These are phyloP conservation scores for Guillardia theta DNA, from an alignment of 78 protist species.

Conservation along the genomic window DNA sequence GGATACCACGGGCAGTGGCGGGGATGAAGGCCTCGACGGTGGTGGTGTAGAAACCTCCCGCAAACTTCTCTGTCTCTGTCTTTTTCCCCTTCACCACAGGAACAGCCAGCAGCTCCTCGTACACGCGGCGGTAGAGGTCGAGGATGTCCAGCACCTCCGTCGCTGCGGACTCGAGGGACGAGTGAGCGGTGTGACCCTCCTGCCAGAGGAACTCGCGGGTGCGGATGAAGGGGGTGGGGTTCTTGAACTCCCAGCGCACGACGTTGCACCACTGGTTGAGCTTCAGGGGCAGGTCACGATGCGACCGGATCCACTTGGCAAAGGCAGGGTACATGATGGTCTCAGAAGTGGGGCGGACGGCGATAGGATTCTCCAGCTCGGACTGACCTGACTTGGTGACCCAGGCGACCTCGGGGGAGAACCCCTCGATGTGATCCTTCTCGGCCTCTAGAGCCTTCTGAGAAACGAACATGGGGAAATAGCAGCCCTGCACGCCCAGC, in stretches of 20 bases:
- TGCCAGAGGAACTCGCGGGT: constrained; percentile 99
- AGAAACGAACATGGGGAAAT: constrained; percentile 96
- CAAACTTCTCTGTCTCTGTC: constrained; percentile 94
- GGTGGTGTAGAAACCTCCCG: constrained; percentile 92
- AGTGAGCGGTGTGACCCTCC: constrained; percentile 97
- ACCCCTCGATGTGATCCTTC: constrained; percentile 91
- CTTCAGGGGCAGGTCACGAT: constrained; percentile 95
- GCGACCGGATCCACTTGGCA: constrained; percentile 91
- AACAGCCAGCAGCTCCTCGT: constrained; percentile 91
- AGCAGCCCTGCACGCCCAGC: constrained; percentile 68
- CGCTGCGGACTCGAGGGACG: constrained; percentile 64
- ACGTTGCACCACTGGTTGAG: constrained; percentile 83
- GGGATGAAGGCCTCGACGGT: constrained; percentile 95
- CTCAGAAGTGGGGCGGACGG: constrained; percentile 97
- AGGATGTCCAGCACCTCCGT: constrained; percentile 67
- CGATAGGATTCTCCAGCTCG: constrained; percentile 85
- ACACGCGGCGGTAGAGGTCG: constrained; percentile 83
- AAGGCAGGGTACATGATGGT: constrained; percentile 95
- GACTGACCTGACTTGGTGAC: constrained; percentile 90
- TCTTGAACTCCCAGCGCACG: constrained; percentile 99
- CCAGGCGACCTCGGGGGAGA: constrained; percentile 94
- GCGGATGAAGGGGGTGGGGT: constrained; percentile 95
- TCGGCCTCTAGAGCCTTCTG: constrained; percentile 49
- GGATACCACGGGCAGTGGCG: constrained; percentile 88
- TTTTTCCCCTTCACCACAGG: constrained; percentile 43